Base-by-base conservation (phyloP, 331 rosid species). In the Prunus yedoensis region DNA sequence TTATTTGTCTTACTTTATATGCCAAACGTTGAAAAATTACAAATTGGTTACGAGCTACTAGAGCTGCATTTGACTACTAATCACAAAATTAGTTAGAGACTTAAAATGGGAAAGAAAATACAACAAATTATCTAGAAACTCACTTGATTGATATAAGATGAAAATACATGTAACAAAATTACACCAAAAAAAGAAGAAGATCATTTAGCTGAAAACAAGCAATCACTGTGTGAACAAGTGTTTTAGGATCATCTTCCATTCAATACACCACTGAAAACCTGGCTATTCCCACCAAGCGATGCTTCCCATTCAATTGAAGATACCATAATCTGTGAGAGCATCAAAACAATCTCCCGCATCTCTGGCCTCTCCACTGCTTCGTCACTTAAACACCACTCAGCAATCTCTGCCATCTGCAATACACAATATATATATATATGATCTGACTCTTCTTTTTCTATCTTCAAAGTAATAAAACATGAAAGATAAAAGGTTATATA, bases 251-350 rank as follows among this genome's bases (percentile, higher is more conserved):
- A 94, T 90, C 96, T 87, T 82, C 94, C 91, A 67, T 35, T 74
- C 28, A 85, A 84, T n/a, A 88, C 59, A 20, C 91, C 91, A 18
- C 89, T 86, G 79, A 94, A 88, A 69, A 91, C 90, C 25, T 87
- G 88, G 85, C 89, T 87, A 74, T 82, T 87, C 41, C 94, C 91
- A 8, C 93, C 91, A 0, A 90, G 85, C 62, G 93, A 85, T 11
- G 96, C 96, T 83, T 91, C 96, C 98, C 98, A 87, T 75, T 88
- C 90, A 47, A 70, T 68, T 4, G 95, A 87, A 3, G 88, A 79
- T 32, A 73, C 77, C 72, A 77, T 67, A 49, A 94, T 74, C 17
- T 88, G 86, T 41, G 93, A 85, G 68, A 94, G 60, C 23, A 64
- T 62, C 25, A 66, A 84, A 25, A 87, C 91, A 0, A 90, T 77